A percentile compares a stretch with the other conserved stretches of the same genome.
phyloP scores from a whole-genome alignment of 208 protist species.

The Blastocrithidia nonstop region DNA sequence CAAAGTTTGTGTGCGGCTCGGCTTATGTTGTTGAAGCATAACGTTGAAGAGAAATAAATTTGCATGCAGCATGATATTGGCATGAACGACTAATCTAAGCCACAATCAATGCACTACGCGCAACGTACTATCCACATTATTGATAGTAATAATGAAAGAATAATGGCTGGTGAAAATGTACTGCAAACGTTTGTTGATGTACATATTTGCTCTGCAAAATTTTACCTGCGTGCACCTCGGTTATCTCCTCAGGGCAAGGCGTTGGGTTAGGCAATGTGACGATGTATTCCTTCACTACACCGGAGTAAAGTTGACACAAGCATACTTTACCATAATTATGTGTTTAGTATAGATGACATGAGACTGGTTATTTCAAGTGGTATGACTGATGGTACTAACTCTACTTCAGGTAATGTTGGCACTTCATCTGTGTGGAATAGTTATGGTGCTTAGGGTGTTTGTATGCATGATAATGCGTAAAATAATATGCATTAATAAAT shows the following conservation, averaged over 20 bases:
- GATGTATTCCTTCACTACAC: conserved; percentile 18
- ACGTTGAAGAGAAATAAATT: background rate
- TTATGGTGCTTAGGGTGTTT: no score
- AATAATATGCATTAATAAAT: no score
- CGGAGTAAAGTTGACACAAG: conserved; percentile 7
- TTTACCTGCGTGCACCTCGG: conserved; percentile 28
- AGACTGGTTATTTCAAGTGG: no score
- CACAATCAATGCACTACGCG: background rate
- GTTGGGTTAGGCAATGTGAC: conserved; percentile 36
- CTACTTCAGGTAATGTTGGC: no score
- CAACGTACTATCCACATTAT: background rate
- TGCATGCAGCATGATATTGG: background rate
- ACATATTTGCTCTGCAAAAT: conserved; percentile 8
- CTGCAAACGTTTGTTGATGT: conserved; percentile 5
- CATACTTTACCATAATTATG: conserved; percentile 14
- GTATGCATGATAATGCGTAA: no score
- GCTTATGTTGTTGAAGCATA: conserved; percentile 9
- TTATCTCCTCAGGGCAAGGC: conserved; percentile 33
- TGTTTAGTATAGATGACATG: background rate
- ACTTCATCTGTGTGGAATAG: no score
- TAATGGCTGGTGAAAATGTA: background rate
- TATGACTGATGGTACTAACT: no score
- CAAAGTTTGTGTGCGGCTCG: no score
- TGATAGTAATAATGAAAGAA: background rate
- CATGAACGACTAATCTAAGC: no score